A percentile compares a stretch with the other conserved stretches of the same genome.
Evolutionary conservation across 2,329 filamentous ascomycete species (phyloP).

Genomic region (Podosphaera xanthii): DNA sequence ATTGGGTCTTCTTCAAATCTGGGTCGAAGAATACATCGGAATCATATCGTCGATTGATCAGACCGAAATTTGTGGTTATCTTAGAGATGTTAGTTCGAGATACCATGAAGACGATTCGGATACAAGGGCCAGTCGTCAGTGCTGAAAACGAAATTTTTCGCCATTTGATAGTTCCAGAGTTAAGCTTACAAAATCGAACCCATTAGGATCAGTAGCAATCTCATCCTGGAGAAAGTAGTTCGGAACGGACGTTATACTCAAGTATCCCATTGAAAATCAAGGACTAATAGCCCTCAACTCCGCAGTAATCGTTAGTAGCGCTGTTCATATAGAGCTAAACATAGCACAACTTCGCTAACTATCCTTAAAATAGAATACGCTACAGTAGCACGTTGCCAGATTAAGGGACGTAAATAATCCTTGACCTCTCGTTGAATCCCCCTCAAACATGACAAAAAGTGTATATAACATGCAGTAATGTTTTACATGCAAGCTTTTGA

Average conservation of each 20-base stretch:
- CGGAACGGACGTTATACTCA: constrained; percentile 20
- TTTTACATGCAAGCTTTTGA: no score
- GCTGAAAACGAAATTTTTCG: neutral
- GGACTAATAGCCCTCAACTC: no score
- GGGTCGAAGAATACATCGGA: constrained; percentile 24
- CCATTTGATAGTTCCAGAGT: neutral
- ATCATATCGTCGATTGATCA: constrained; percentile 37
- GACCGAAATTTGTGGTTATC: constrained; percentile 34
- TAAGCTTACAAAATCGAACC: constrained; percentile 38
- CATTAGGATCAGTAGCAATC: constrained; percentile 27
- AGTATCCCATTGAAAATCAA: neutral
- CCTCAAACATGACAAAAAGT: no score
- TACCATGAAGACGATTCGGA: neutral
- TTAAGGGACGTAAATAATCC: no score
- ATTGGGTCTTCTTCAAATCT: constrained; percentile 27
- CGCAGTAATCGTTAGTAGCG: no score
- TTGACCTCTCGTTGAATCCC: no score
- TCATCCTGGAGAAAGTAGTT: constrained; percentile 46
- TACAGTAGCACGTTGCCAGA: no score
- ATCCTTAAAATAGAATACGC: no score
- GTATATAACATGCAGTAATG: no score
- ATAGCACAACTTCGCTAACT: no score
- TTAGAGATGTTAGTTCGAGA: neutral
- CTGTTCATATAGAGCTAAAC: no score
- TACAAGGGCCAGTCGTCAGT: neutral